Conservation (phyloP, 495 filamentous ascomycete species). For the Neurospora sp. region DNA sequence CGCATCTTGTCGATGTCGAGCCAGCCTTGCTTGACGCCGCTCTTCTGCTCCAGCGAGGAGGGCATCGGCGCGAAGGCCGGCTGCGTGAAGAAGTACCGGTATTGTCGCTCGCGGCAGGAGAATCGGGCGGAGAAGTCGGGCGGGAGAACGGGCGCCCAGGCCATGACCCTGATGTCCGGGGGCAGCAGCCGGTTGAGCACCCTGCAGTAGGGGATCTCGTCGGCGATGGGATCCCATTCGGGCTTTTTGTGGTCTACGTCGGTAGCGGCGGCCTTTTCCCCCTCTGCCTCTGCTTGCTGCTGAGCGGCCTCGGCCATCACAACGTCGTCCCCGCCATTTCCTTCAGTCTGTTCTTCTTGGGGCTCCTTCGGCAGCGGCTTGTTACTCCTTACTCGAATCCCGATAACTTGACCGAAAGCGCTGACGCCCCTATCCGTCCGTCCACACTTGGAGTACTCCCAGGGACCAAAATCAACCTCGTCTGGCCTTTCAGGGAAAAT, state of each 20-base stretch:
- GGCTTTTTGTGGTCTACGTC: slow-evolving; percentile 9
- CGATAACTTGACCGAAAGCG: slow-evolving; percentile 93
- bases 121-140: slow-evolving; percentile 82
- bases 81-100: slow-evolving; percentile 95
- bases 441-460: slow-evolving; percentile 88
- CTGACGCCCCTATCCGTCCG: slow-evolving; percentile 88
- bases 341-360: neutral
- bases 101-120: slow-evolving; percentile 77
- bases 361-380: slow-evolving; percentile 38
- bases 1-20: slow-evolving; percentile 83
- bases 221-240: slow-evolving; percentile 60
- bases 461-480: slow-evolving; percentile 60
- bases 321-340: neutral
- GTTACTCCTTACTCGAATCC: slow-evolving; percentile 68
- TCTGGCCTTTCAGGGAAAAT: slow-evolving; percentile 58
- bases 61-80: slow-evolving; percentile 65
- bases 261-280: neutral
- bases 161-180: slow-evolving; percentile 77
- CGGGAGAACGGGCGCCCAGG: slow-evolving; percentile 82
- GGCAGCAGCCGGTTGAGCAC: slow-evolving; percentile 82
- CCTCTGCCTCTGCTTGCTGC: neutral
- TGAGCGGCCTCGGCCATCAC: neutral
- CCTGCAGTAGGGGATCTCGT: slow-evolving; percentile 74
- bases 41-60: slow-evolving; percentile 10
- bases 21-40: slow-evolving; percentile 31